Evolutionary conservation across 768 basidiomycete genomes (phyloP), one percentile per base, ranked within the genome.

Genomic region (Mycena galericulata): DNA sequence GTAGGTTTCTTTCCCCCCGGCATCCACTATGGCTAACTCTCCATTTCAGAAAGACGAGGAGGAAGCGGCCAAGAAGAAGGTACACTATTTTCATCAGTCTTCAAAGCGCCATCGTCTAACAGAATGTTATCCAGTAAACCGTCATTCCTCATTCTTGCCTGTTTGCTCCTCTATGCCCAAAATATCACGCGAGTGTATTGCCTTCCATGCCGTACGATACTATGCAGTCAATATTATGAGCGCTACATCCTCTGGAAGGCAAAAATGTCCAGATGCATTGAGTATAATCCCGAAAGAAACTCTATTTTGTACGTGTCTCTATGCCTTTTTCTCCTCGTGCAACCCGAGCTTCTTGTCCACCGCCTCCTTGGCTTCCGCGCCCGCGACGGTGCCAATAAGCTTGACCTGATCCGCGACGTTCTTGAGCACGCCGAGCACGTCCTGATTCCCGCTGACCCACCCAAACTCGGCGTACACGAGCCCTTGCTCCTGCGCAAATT

Each of bases 391-490:
- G 26, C 89, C 89, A 59, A 99, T 81, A 54, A 99, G 85, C 75
- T 86, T 88, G 40, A 94, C 88, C 83, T 99, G 98, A 65, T 96
- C 82, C 18, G 97, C 96, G 24, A 99, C 97, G 45, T 88, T 86
- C 76, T 83, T 86, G 51, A 99, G 85, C 7, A 96, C 93, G n/a
- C 87, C 85, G 30, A 95, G 73, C 1, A 99, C 96, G 65, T 96
- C 90, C 65, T 82, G 81, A 76, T 98, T 99, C 53, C 96, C 97
- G 43, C 91, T 81, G 0, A 95, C 78, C 75, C 97, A 99, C 6
- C 92, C 92, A 82, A 97, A 97, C 78, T 98, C 96, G 43, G 93
- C 92, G 74, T 97, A 99, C 38, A 88, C 87, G 5, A 99, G 82
- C 0, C 90, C 93, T 68, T 95, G 90, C 75, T 97, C 93, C 72